Evolutionary conservation across 192 early-diverging fungal species (phyloP).

Genomic region (Entomortierella chlamydospora): DNA sequence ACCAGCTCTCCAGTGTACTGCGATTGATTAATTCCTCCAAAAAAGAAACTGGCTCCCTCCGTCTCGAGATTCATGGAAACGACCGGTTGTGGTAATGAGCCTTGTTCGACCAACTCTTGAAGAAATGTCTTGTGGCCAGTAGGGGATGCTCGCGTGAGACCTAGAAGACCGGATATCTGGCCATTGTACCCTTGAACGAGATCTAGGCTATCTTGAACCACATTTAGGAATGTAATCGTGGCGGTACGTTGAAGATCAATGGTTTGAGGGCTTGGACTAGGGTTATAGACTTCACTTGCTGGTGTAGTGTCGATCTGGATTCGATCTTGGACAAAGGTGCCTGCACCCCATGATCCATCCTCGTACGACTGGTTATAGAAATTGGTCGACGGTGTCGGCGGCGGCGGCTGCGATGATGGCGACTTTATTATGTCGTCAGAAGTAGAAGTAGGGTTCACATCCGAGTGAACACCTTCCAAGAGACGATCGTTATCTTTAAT

Average conservation of each 20-base stretch:
- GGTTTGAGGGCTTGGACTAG: background rate
- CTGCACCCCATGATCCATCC: slow-evolving; percentile 42
- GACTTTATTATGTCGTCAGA: background rate
- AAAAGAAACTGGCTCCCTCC: slow-evolving; percentile 19
- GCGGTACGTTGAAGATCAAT: slow-evolving; percentile 2
- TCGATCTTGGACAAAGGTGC: slow-evolving; percentile 35
- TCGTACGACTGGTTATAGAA: slow-evolving; percentile 36
- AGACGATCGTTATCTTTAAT: too few species aligned
- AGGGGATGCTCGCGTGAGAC: slow-evolving; percentile 22
- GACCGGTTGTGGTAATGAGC: slow-evolving; percentile 12
- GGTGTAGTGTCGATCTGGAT: slow-evolving; percentile 29
- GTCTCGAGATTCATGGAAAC: slow-evolving; percentile 24
- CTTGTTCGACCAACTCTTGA: slow-evolving; percentile 28
- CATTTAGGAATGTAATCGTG: slow-evolving; percentile 25
- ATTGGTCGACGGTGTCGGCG: background rate
- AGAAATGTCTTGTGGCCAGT: slow-evolving; percentile 36
- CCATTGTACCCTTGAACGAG: slow-evolving; percentile 24
- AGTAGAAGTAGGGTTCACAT: background rate
- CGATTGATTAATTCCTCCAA: slow-evolving; percentile 20
- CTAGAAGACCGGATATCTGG: slow-evolving; percentile 30
- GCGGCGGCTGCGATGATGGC: background rate
- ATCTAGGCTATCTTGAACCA: slow-evolving; percentile 27
- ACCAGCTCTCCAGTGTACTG: slow-evolving; percentile 20
- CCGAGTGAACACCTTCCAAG: too few species aligned
- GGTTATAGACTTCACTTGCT: background rate